Base-by-base conservation (phyloP, 257 asterid species). In the Leptodermis oblonga region DNA sequence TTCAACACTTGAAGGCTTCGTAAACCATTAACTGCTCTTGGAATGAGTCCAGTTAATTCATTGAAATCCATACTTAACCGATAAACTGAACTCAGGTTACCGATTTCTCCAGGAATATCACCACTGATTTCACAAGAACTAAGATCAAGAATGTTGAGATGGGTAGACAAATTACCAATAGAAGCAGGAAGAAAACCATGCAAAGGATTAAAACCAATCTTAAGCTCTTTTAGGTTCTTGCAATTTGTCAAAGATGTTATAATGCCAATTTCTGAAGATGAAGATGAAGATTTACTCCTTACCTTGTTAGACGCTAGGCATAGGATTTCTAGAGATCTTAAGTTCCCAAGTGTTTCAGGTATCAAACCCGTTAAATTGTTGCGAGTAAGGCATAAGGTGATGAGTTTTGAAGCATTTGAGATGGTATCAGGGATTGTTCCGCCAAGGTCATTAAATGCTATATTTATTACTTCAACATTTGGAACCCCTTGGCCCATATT, bases 391-490 rank as follows among this genome's bases (percentile, higher is more conserved):
- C 1, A 23, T 1, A 83, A 22, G 2, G 0, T 4, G 7, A 2
- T 37, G 30, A 83, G 82, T 10, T 45, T 43, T 0, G 83, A 76
- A 20, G 76, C 76, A 37, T 78, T 78, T 12, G 74, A 70, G 73
- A 82, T 56, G 0, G 76, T 56, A 8, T 11, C 33, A 0, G 83
- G 82, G 20, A 82, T 76, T 11, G 1, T 15, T 65, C 84, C 82
- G 31, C 22, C 64, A 56, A 82, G 76, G 18, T 58, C 14, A 59
- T 80, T 80, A 33, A 11, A n/a, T 4, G 59, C 74, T 18, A 77
- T 41, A 30, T 70, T 70, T 22, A 79, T 26, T 14, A 30, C 70
- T 75, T 72, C 55, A 22, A 82, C 81, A 56, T 77, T 77, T 3
- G 79, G 85, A 4, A 37, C 2, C 8, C 74, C 64, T 13, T 20